phyloP scores from a whole-genome alignment of 441 rosid genomes.

The Eruca vesicaria region DNA sequence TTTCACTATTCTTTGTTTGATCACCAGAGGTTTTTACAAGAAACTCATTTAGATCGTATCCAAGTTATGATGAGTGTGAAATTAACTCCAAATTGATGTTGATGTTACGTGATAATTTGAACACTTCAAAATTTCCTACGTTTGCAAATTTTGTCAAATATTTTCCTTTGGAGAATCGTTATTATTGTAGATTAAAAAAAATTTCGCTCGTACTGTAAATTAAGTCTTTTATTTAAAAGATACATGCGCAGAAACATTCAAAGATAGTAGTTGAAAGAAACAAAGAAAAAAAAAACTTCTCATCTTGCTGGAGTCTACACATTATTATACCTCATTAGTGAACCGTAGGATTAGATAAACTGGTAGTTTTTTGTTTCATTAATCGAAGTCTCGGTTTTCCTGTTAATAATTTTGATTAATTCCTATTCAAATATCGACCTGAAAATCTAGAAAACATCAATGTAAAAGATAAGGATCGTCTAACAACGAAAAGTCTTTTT shows the following conservation, averaged over 20 bases:
- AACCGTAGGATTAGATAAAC: not conserved
- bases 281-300: not conserved
- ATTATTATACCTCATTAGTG: not conserved
- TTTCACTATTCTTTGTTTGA: constrained; percentile 62
- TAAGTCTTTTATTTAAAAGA: not conserved
- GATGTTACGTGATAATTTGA: not conserved
- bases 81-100: not conserved
- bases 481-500: not conserved
- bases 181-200: too few relatives aligned
- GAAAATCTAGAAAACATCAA: not conserved
- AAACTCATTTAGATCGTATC: not conserved
- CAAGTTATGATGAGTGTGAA: not conserved
- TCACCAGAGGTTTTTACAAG: not conserved
- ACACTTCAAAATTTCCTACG: not conserved
- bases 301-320: not conserved
- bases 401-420: not conserved
- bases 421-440: not conserved
- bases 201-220: too few relatives aligned
- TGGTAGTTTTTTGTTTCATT: not conserved
- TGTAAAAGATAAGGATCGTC: not conserved
- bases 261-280: not conserved
- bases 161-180: not conserved
- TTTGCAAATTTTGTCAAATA: not conserved
- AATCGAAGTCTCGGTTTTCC: not conserved
- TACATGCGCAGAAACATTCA: not conserved